Evolutionary conservation across 441 rosid species (phyloP).

Genomic region (Adansonia rubrostipa): DNA sequence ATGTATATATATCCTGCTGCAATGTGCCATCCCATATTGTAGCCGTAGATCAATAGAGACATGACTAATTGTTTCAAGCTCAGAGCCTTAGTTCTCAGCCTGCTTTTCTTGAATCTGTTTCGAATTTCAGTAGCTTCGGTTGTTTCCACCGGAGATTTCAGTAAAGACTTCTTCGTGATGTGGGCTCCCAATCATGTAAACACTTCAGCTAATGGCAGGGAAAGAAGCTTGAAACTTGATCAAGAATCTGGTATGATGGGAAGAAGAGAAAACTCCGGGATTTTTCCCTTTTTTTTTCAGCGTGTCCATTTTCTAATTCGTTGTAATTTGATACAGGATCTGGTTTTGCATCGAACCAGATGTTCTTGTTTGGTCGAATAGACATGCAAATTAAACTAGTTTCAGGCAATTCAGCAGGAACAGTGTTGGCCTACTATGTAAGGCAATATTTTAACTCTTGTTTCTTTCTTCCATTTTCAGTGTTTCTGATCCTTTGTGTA

Average conservation of each 20-base stretch:
- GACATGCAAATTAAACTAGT: slow-evolving; percentile 83
- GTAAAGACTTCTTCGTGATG: slow-evolving; percentile 64
- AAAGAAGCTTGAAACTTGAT: slow-evolving; percentile 73
- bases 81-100: slow-evolving; percentile 29
- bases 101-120: slow-evolving; percentile 33
- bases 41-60: slow-evolving; percentile 6
- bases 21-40: not conserved
- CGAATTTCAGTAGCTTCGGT: slow-evolving; percentile 51
- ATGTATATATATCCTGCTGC: slow-evolving; percentile 4
- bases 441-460: slow-evolving; percentile 26
- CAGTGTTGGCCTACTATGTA: slow-evolving; percentile 80
- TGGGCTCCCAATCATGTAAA: slow-evolving; percentile 82
- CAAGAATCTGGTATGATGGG: slow-evolving; percentile 64
- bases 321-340: slow-evolving; percentile 46
- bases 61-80: slow-evolving; percentile 33
- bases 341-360: slow-evolving; percentile 65
- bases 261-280: not conserved
- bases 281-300: not conserved
- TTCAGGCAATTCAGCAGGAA: slow-evolving; percentile 81
- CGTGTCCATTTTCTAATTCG: not conserved
- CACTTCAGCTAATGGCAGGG: slow-evolving; percentile 65
- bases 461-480: not conserved
- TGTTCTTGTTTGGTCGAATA: slow-evolving; percentile 71
- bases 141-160: slow-evolving; percentile 67
- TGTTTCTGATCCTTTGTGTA: not conserved